Percentiles rank a stretch among this genome's conserved stretches.
Evolutionary conservation across 2,329 filamentous ascomycete genomes (phyloP).

Genomic region (Madurella mycetomatis): DNA sequence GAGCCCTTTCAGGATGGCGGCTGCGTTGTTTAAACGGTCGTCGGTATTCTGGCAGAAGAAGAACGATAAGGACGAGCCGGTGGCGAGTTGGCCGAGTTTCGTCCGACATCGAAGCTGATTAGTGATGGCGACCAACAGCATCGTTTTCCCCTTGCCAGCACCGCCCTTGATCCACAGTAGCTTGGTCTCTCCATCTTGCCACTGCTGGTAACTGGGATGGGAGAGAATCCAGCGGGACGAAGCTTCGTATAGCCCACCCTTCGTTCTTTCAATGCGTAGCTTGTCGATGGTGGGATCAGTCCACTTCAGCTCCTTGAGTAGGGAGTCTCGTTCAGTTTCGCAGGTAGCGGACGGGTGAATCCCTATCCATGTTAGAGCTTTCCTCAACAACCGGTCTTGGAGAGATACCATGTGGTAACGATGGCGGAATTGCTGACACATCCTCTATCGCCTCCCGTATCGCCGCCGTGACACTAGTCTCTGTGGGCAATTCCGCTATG

Average conservation of each 20-base stretch:
- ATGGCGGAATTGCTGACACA: not conserved
- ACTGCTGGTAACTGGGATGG: not conserved
- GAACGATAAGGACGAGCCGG: conserved; percentile 1
- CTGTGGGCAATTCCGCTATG: not conserved
- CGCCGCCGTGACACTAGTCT: not conserved
- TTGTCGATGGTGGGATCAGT: conserved; percentile 5
- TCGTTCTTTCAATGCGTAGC: conserved; percentile 1
- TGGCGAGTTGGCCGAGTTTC: not conserved
- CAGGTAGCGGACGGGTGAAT: too few species aligned
- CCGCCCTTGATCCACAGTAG: conserved; percentile 5
- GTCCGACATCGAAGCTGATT: conserved; percentile 1
- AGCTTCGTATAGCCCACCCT: conserved; percentile 4
- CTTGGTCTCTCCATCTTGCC: not conserved
- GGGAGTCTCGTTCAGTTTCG: not conserved
- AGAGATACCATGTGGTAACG: not conserved
- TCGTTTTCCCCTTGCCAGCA: conserved; percentile 3
- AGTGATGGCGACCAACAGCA: not conserved
- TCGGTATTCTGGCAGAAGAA: conserved; percentile 6
- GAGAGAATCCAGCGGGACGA: conserved; percentile 2
- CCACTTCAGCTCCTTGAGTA: conserved; percentile 3
- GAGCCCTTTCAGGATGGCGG: conserved; percentile 1
- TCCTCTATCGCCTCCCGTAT: not conserved
- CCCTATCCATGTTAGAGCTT: not conserved
- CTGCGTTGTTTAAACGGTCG: not conserved
- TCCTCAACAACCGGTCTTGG: not conserved